These are phyloP conservation scores for Daphne laureola DNA, from an alignment of 441 rosid genomes.

Conservation along the genomic window DNA sequence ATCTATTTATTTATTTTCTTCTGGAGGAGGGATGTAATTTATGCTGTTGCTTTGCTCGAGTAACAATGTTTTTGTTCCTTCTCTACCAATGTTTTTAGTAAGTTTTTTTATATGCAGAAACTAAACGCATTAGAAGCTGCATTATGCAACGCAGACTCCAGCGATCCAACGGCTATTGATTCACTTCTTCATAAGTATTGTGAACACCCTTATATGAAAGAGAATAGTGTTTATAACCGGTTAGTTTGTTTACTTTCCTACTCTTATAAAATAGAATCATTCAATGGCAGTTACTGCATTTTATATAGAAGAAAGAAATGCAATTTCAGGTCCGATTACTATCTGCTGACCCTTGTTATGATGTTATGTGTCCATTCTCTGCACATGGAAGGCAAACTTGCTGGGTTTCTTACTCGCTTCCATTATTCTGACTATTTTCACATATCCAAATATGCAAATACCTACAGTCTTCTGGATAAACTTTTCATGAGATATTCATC, in stretches of 20 bases:
- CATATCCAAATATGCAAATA: too few relatives aligned
- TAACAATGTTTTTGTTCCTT: too few relatives aligned
- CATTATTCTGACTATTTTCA: too few relatives aligned
- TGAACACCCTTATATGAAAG: conserved; percentile 53
- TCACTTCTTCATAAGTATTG: conserved; percentile 49
- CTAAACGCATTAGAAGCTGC: conserved; percentile 57
- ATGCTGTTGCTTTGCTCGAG: too few relatives aligned
- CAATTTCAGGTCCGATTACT: too few relatives aligned
- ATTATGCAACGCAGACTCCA: conserved; percentile 37
- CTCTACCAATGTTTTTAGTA: not conserved
- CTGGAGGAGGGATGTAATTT: too few relatives aligned
- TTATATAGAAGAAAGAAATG: not conserved
- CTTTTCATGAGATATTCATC: too few relatives aligned
- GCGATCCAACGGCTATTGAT: conserved; percentile 43
- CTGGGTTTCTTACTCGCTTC: not conserved
- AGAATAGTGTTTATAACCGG: conserved; percentile 54
- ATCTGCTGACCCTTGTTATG: too few relatives aligned
- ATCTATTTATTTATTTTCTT: too few relatives aligned
- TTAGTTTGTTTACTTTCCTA: conserved; percentile 20
- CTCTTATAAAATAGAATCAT: not conserved
- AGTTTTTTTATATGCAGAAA: conserved; percentile 36
- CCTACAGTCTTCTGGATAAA: too few relatives aligned
- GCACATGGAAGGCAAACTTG: not conserved
- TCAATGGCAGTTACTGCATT: not conserved
- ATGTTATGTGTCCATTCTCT: not conserved